Conservation (phyloP, 1,284 basidiomycete species). For the Tremellales sp. region DNA sequence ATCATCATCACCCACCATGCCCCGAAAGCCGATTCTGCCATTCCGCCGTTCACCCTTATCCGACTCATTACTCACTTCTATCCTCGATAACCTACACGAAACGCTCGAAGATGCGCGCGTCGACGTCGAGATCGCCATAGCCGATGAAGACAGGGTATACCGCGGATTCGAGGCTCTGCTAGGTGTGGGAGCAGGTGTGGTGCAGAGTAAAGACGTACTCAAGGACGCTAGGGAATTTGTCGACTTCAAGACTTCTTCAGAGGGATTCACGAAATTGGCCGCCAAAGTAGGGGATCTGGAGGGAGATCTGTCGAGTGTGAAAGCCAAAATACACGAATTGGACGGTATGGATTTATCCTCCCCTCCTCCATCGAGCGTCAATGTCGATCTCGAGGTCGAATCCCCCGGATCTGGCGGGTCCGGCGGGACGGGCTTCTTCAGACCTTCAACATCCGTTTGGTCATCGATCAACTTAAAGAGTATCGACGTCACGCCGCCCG, state of each 20-base stretch:
- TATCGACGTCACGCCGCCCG: not conserved
- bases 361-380: too few relatives aligned
- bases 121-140: conserved; percentile 74
- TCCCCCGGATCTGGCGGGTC: not conserved
- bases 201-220: conserved; percentile 51
- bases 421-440: not conserved
- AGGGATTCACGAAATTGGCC: conserved; percentile 55
- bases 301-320: conserved; percentile 64
- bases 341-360: conserved; percentile 23
- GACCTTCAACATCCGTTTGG: not conserved
- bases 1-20: conserved; percentile 7
- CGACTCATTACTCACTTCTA: conserved; percentile 53
- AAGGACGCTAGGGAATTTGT: conserved; percentile 60
- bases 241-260: conserved; percentile 55
- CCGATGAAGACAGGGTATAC: conserved; percentile 68
- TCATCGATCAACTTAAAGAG: not conserved
- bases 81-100: conserved; percentile 67
- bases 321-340: conserved; percentile 37
- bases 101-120: conserved; percentile 79
- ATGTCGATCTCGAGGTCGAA: not conserved
- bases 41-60: conserved; percentile 18
- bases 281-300: conserved; percentile 70
- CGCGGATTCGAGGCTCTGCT: conserved; percentile 70
- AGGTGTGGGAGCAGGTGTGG: conserved; percentile 47
- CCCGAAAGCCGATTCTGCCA: conserved; percentile 12